A percentile compares a stretch with the other conserved stretches of the same genome.
phyloP scores from a whole-genome alignment of 2,329 filamentous ascomycete genomes.

The Ascochyta clinopodiicola region DNA sequence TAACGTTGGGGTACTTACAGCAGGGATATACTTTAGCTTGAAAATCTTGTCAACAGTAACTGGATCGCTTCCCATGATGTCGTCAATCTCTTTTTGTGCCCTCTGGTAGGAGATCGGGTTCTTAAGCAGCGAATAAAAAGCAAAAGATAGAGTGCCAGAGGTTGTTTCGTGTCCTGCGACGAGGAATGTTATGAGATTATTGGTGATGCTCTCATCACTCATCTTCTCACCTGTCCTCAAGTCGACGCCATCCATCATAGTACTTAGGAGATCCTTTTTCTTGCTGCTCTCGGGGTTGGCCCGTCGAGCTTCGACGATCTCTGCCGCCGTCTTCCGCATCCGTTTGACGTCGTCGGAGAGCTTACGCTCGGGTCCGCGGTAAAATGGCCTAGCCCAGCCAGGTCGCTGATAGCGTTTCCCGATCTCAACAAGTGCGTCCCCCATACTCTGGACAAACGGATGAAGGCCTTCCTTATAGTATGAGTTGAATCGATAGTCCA shows the following conservation, averaged over 20 bases:
- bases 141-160: slow-evolving; percentile 48
- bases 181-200: slow-evolving; percentile 73
- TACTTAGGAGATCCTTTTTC: slow-evolving; percentile 67
- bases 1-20: no score
- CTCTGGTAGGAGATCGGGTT: slow-evolving; percentile 56
- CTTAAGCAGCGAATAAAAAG: slow-evolving; percentile 60
- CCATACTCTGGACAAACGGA: slow-evolving; percentile 48
- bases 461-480: slow-evolving; percentile 48
- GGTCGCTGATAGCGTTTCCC: no score
- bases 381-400: no score
- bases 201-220: slow-evolving; percentile 65
- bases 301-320: slow-evolving; percentile 66
- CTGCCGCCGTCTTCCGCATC: slow-evolving; percentile 63
- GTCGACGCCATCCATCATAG: slow-evolving; percentile 65
- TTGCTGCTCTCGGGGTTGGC: slow-evolving; percentile 62
- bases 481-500: slow-evolving; percentile 52
- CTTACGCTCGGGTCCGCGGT: no score
- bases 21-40: no score
- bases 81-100: slow-evolving; percentile 62
- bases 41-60: slow-evolving; percentile 58
- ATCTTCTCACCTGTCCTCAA: slow-evolving; percentile 66
- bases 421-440: slow-evolving; percentile 39
- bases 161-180: slow-evolving; percentile 53
- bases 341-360: slow-evolving; percentile 56
- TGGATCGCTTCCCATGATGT: slow-evolving; percentile 56